Conservation (phyloP, 2,329 filamentous ascomycete species). For the Nemania sp. region DNA sequence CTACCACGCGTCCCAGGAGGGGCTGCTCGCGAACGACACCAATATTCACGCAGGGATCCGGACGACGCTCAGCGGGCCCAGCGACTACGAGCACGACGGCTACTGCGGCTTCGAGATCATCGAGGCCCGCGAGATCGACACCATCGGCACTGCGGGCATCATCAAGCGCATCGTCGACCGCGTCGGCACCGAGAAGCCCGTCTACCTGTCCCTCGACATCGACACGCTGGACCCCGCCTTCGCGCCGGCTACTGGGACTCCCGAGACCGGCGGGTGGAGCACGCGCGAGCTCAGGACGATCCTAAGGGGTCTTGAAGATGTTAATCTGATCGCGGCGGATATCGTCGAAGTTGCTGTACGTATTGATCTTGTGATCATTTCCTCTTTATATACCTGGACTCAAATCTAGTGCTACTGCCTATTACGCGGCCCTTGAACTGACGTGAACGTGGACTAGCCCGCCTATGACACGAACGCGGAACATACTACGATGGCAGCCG, state of each 20-base stretch:
- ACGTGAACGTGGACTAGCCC: slow-evolving; percentile 39
- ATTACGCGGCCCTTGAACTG: background rate
- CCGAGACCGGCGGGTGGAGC: slow-evolving; percentile 76
- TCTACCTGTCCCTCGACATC: slow-evolving; percentile 85
- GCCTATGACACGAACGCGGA: slow-evolving; percentile 68
- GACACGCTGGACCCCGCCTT: slow-evolving; percentile 86
- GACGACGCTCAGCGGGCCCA: slow-evolving; percentile 76
- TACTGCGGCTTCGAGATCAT: slow-evolving; percentile 85
- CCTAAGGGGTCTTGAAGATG: slow-evolving; percentile 66
- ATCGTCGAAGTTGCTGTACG: slow-evolving; percentile 70
- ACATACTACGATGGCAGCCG: slow-evolving; percentile 61
- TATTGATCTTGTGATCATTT: slow-evolving; percentile 18
- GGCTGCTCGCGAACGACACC: slow-evolving; percentile 76
- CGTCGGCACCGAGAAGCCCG: slow-evolving; percentile 73
- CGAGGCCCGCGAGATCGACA: slow-evolving; percentile 64
- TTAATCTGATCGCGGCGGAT: slow-evolving; percentile 72
- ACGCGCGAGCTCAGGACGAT: slow-evolving; percentile 74
- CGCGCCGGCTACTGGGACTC: slow-evolving; percentile 74
- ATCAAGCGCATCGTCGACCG: slow-evolving; percentile 76
- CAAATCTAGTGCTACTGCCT: too few species aligned
- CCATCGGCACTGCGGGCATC: slow-evolving; percentile 66
- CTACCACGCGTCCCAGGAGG: slow-evolving; percentile 78
- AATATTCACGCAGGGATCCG: slow-evolving; percentile 89
- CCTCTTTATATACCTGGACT: too few species aligned
- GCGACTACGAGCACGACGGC: slow-evolving; percentile 83